A percentile compares a stretch with the other conserved stretches of the same genome.
phyloP scores from a whole-genome alignment of 345 rosid genomes.

The Eucalyptus pauciflora region DNA sequence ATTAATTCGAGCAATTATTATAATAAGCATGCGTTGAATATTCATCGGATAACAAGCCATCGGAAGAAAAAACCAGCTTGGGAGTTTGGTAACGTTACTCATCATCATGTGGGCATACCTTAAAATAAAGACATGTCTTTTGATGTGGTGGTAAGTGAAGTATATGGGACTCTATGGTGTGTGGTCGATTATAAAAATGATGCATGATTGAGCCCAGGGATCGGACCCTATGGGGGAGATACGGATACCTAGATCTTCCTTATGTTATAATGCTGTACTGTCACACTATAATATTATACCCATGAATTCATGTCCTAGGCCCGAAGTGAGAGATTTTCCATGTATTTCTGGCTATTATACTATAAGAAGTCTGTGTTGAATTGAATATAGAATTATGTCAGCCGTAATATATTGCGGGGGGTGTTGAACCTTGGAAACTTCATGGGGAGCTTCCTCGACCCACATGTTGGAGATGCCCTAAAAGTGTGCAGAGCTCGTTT shows the following conservation, averaged over 20 bases:
- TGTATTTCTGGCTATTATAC: not conserved
- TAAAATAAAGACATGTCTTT: not conserved
- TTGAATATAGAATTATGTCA: not conserved
- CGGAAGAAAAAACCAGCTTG: not conserved
- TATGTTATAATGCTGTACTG: not conserved
- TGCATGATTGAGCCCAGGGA: conserved; percentile 1
- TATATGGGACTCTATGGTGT: not conserved
- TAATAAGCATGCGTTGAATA: not conserved
- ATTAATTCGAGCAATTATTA: not conserved
- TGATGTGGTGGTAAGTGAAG: not conserved
- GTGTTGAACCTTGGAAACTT: not conserved
- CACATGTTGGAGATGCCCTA: not conserved
- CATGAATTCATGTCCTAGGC: conserved; percentile 5
- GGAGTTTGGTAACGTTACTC: not conserved
- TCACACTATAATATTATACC: not conserved
- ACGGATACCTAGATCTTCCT: not conserved
- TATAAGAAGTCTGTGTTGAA: not conserved
- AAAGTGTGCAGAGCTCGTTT: not conserved
- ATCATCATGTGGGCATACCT: not conserved
- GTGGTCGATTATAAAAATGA: conserved; percentile 1
- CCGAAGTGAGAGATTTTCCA: conserved; percentile 12
- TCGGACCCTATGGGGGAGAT: not conserved
- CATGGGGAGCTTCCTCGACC: not conserved
- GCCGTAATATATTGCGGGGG: not conserved
- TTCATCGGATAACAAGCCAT: not conserved